Percentiles rank a stretch among this genome's conserved stretches.
Conservation (phyloP, 2,329 filamentous ascomycete genomes). For the Penicillium sp. region DNA sequence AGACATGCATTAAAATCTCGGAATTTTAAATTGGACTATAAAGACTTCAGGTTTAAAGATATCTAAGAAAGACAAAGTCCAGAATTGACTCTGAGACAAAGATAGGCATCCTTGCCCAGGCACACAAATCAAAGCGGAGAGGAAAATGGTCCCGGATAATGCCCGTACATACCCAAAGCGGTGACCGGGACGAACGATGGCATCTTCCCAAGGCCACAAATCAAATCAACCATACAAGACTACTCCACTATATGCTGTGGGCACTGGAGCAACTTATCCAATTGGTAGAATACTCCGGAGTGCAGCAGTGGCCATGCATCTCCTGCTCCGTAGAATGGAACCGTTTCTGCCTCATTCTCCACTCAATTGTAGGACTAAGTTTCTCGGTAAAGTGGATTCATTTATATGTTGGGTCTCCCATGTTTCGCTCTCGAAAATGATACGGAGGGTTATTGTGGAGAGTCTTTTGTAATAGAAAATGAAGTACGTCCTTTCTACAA, state of each 20-base stretch:
- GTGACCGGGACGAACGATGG: slow-evolving; percentile 2
- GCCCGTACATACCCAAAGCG: background rate
- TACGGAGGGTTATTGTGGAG: background rate
- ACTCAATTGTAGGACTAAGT: background rate
- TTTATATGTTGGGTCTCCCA: background rate
- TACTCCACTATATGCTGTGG: background rate
- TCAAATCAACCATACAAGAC: background rate
- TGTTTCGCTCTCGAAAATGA: slow-evolving; percentile 1
- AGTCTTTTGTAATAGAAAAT: background rate
- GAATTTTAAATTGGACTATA: background rate
- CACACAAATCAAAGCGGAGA: background rate
- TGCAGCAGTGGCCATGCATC: slow-evolving; percentile 1
- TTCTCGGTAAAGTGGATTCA: slow-evolving; percentile 3
- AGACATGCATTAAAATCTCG: background rate
- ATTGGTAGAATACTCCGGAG: background rate
- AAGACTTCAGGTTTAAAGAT: background rate
- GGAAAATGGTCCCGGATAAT: background rate
- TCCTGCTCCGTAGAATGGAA: background rate
- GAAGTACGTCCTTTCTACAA: background rate
- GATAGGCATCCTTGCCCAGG: background rate
- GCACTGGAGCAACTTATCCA: background rate
- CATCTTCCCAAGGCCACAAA: background rate
- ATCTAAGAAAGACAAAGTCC: background rate
- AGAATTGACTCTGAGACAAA: background rate
- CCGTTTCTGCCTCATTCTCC: background rate